Evolutionary conservation across 2,329 filamentous ascomycete species (phyloP), one percentile per base, ranked within the genome.

Genomic region (Periglandula ipomoeae): DNA sequence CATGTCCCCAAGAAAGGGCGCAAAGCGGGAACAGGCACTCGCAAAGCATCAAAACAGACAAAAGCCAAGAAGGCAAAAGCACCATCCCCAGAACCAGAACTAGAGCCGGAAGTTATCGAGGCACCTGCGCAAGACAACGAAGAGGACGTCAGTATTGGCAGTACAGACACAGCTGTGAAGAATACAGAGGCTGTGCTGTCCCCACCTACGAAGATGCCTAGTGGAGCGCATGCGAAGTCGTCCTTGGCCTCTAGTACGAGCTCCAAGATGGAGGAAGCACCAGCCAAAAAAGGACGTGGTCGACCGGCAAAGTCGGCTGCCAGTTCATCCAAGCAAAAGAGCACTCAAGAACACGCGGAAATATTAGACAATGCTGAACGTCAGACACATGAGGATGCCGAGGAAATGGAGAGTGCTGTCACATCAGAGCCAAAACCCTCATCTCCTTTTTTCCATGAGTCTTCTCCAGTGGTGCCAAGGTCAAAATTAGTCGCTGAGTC

Each of bases 1-100:
- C 62, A 67, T 4, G 65, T 74, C 10, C 69, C 74, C 4, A 80
- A 80, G 62, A 80, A 77, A 59, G 74, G 72, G 23, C 73, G 73
- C 44, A 79, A 79, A 55, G 60, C 72, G 3, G 71, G 63, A 9
- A 65, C 69, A 3, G 71, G 64, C n/a, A 64, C 69, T 3, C 70
- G 71, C 40, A 81, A 79, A 54, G 68, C 55, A 0, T 76, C 76
- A 0, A 79, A 78, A 59, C 73, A 76, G 53, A 69, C 69, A 9
- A 74, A 73, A 45, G 52, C 65, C 6, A 71, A 67, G 56, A 76
- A 74, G 56, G 50, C 62, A 7, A 72, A 72, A 53, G 59, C 66
- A 2, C 56, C 62, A 7, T 56, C 60, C 8, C 54, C 60, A 8
- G 55, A 61, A n/a, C n/a, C 27, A 37, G 44, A 46, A 20, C 11